Evolutionary conservation across 2,329 filamentous ascomycete species (phyloP), one percentile per base, ranked within the genome.

Genomic region (Metarhizium anisopliae): DNA sequence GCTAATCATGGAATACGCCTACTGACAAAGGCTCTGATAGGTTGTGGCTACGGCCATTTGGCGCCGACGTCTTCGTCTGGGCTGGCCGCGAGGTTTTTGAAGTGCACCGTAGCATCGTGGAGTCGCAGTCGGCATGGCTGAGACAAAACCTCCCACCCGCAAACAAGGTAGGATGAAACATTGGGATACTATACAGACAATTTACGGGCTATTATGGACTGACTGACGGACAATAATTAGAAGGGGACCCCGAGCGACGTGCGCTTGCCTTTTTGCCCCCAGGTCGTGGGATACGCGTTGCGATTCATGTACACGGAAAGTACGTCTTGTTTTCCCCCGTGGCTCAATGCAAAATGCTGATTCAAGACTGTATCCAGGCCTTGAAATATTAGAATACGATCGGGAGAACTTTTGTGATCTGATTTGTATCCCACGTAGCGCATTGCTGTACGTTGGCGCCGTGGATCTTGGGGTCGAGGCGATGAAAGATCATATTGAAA

Each of bases 221-320:
- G 25, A 25, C 25, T 25, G 25, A 25, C 25, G 25, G 3, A 36
- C 11, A 6, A 10, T 14, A 32, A 18, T 29, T 20, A 42, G n/a
- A 8, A 38, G 13, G 50, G n/a, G 42, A 2, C 6, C 6, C 16
- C 20, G 11, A 61, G 67, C 11, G 59, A 61, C 11, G 53, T 73
- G 11, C 43, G 59, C 43, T 47, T 70, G 16, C 50, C 59, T 0
- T 63, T 61, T 47, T 61, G 63, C 25, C 59, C 62, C 6, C 62
- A 63, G 47, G 61, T 67, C 16, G 59, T 66, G 16, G 67, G 58
- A 6, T 64, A 68, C 53, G 67, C 67, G 53, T 62, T 73, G 29
- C 61, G 62, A 32, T 73, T 68, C 56, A 65, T 72, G 52, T 73
- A 73, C 54, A 70, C 67, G 5, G 58, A 66, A 20, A 61, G 71